These are phyloP conservation scores for Viscum album DNA, from an alignment of 177 flowering plant genomes.

Conservation along the genomic window DNA sequence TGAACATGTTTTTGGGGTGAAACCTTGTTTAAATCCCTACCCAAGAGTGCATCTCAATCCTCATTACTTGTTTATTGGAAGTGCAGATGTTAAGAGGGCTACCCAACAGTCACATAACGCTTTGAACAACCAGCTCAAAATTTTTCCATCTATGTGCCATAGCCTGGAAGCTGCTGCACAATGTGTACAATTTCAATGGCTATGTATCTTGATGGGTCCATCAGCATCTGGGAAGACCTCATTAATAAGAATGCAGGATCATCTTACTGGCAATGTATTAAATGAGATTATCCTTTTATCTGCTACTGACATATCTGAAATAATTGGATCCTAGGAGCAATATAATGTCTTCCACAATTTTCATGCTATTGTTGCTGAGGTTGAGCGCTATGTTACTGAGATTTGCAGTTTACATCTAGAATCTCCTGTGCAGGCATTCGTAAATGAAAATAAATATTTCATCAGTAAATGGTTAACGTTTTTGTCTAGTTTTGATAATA, in stretches of 20 bases:
- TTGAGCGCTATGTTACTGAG: slow-evolving; percentile 49
- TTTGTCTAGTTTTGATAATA: slow-evolving; percentile 26
- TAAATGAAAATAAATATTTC: slow-evolving; percentile 25
- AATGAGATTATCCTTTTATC: slow-evolving; percentile 78
- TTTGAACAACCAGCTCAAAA: slow-evolving; percentile 32
- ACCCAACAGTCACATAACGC: slow-evolving; percentile 24
- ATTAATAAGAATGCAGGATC: slow-evolving; percentile 59
- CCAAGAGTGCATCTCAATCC: slow-evolving; percentile 57
- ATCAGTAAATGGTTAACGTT: slow-evolving; percentile 51
- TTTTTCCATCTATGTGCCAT: slow-evolving; percentile 62
- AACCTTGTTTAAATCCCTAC: slow-evolving; percentile 47
- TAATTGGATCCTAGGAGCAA: slow-evolving; percentile 95
- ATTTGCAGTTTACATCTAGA: slow-evolving; percentile 40
- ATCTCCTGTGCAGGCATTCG: slow-evolving; percentile 21
- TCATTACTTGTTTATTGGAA: slow-evolving; percentile 44
- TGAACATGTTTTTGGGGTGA: slow-evolving; percentile 58
- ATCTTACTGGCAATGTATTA: slow-evolving; percentile 79
- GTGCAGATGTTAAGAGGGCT: slow-evolving; percentile 36
- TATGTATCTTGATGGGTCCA: slow-evolving; percentile 82
- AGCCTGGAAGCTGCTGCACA: slow-evolving; percentile 68
- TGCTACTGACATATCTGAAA: slow-evolving; percentile 82
- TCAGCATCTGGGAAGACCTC: slow-evolving; percentile 93
- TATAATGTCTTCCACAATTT: slow-evolving; percentile 56
- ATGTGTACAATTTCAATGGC: slow-evolving; percentile 60
- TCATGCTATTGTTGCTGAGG: slow-evolving; percentile 36